Evolutionary conservation across 139 green algal genomes (phyloP).

Genomic region (Tetraselmis chui): DNA sequence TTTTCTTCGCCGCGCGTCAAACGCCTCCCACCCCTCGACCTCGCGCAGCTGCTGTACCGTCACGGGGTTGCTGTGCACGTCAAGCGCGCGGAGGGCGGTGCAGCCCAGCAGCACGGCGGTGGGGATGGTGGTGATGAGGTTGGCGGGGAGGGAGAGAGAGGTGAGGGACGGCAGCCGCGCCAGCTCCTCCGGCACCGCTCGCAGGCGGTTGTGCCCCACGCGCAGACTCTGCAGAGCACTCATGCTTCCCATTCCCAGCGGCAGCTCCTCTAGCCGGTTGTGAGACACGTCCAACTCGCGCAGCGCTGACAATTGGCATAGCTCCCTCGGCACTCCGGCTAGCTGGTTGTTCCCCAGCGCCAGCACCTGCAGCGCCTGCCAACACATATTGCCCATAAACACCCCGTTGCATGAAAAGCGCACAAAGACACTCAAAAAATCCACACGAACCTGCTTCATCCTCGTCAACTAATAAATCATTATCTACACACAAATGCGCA

Average conservation of each 20-base stretch:
- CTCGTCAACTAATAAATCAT: too few species aligned
- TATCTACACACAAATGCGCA: too few species aligned
- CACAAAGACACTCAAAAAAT: too few species aligned
- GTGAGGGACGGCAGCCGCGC: slow-evolving; percentile 6
- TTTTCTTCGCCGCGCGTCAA: slow-evolving; percentile 33
- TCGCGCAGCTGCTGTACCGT: slow-evolving; percentile 45
- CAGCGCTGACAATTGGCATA: slow-evolving; percentile 21
- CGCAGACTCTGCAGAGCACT: slow-evolving; percentile 12
- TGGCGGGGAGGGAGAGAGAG: slow-evolving; percentile 11
- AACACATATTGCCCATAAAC: too few species aligned
- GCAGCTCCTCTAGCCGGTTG: slow-evolving; percentile 36
- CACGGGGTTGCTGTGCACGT: slow-evolving; percentile 50
- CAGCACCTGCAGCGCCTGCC: slow-evolving; percentile 16
- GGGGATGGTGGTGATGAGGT: slow-evolving; percentile 33
- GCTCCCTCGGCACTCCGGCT: slow-evolving; percentile 14
- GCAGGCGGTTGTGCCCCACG: slow-evolving; percentile 24
- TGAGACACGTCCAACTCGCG: slow-evolving; percentile 20
- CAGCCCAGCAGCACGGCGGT: slow-evolving; percentile 31
- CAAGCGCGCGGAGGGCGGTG: slow-evolving; percentile 31
- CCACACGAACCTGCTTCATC: too few species aligned
- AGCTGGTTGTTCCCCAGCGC: slow-evolving; percentile 33
- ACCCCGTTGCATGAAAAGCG: too few species aligned
- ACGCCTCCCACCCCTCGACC: slow-evolving; percentile 29
- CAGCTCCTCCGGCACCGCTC: neutral
- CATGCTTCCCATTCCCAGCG: slow-evolving; percentile 22